Evolutionary conservation across 1,284 basidiomycete species (phyloP), one percentile per base, ranked within the genome.

Genomic region (Cystobasidiaceae sp.): DNA sequence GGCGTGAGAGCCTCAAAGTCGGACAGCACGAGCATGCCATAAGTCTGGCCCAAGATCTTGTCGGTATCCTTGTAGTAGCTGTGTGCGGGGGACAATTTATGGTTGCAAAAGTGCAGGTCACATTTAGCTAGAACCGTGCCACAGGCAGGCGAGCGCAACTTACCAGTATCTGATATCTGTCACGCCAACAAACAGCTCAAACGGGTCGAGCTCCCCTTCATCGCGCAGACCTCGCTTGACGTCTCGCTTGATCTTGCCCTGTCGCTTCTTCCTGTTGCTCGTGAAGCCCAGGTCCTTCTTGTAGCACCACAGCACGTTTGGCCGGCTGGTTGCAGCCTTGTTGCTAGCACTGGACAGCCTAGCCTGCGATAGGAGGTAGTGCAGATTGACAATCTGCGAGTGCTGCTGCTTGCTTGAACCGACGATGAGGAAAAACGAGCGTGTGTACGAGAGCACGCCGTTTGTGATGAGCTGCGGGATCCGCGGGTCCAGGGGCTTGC

Each of bases 1-100:
- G 96, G 96, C 0, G 96, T 99, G 70, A 99, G 86, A 2, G 96
- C 94, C 76, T 99, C 96, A 73, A 98, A 99, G 75, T 98, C 96
- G 79, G 98, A 96, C 63, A 99, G 80, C 7, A 98, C 85, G 69
- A 92, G 87, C 93, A 98, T 98, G 48, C 94, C 94, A 77, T 89
- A 97, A 0, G 96, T 98, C 76, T 97, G 90, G 73, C 96, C 96
- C 32, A 98, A 85, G 69, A 96, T 91, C 78, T 94, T 94, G 66
- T 93, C 86, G 0, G 91, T 92, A 74, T 97, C 93, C 76, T 94
- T 96, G 81, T 96, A 89, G 79, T 89, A 88, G 49, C 84, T 85
- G n/a, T 2, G 3, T 15, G 7, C 30, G 11, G 32, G 64, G n/a
- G 66, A 48, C 21, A 4, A 11, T 3, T 65, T 69, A 25, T 62